A percentile compares a stretch with the other conserved stretches of the same genome.
Conservation (phyloP, 2,329 filamentous ascomycete genomes). For the Pseudogymnoascus destructans region DNA sequence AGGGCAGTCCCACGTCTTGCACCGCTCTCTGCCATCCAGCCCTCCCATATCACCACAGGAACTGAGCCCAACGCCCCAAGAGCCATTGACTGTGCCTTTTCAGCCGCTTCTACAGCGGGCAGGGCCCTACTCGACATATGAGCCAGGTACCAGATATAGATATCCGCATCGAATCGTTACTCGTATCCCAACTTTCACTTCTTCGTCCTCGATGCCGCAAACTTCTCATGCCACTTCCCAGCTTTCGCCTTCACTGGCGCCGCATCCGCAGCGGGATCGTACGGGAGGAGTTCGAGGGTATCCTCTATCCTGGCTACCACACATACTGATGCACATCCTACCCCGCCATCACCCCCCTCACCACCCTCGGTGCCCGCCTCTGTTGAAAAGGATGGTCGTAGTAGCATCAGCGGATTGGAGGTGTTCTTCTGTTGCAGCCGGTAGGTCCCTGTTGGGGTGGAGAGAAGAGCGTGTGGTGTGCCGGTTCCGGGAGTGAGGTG, state of each 20-base stretch:
- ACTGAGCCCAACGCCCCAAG: neutral
- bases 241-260: constrained; percentile 23
- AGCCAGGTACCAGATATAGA: neutral
- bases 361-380: constrained; percentile 17
- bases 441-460: constrained; percentile 39
- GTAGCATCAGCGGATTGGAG: constrained; percentile 49
- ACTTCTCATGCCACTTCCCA: constrained; percentile 48
- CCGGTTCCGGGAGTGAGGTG: constrained; percentile 32
- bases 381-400: constrained; percentile 28
- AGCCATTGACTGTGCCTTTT: neutral
- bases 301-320: constrained; percentile 46
- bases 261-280: constrained; percentile 20
- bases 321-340: constrained; percentile 30
- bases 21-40: neutral
- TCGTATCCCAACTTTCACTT: constrained; percentile 10
- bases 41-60: neutral
- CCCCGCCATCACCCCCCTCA: constrained; percentile 15
- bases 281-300: constrained; percentile 44
- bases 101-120: neutral
- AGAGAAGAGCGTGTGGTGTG: constrained; percentile 39
- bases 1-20: neutral
- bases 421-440: constrained; percentile 53
- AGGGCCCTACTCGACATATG: neutral
- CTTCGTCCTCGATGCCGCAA: constrained; percentile 28
- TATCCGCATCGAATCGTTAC: neutral